Conservation (phyloP, 78 protist species). For the Protostelium mycophagum region DNA sequence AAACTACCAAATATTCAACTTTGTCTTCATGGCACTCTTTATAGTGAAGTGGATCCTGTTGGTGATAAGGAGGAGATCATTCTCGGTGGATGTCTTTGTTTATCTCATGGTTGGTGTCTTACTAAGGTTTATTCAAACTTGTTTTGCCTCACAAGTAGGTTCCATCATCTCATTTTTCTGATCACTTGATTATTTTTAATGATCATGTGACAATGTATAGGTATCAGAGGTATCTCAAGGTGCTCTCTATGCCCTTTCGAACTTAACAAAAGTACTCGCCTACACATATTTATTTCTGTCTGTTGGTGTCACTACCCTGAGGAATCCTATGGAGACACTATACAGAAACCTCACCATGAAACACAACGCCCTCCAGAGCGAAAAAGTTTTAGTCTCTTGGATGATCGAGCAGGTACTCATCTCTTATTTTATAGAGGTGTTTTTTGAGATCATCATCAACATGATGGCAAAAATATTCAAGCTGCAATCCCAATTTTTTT, state of each 20-base stretch:
- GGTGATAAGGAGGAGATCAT: neutral
- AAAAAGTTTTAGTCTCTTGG: neutral
- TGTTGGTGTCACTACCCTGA: neutral
- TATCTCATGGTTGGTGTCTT: neutral
- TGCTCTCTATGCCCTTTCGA: neutral
- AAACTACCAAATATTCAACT: neutral
- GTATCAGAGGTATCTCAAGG: neutral
- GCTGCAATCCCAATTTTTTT: no score
- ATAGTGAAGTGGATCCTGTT: neutral
- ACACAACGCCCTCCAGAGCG: neutral
- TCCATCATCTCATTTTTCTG: neutral
- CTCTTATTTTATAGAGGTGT: no score
- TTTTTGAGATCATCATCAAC: no score
- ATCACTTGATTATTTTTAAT: no score
- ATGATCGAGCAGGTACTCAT: neutral
- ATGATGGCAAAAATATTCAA: no score
- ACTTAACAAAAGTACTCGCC: neutral
- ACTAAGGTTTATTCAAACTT: neutral
- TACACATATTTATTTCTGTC: neutral
- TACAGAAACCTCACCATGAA: neutral
- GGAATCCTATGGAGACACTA: neutral
- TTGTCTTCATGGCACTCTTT: neutral
- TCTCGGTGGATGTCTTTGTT: neutral
- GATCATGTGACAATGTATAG: no score
- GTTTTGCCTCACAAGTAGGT: neutral